Base-by-base conservation (phyloP, 2,329 filamentous ascomycete species). In the Aureobasidium namibiae region DNA sequence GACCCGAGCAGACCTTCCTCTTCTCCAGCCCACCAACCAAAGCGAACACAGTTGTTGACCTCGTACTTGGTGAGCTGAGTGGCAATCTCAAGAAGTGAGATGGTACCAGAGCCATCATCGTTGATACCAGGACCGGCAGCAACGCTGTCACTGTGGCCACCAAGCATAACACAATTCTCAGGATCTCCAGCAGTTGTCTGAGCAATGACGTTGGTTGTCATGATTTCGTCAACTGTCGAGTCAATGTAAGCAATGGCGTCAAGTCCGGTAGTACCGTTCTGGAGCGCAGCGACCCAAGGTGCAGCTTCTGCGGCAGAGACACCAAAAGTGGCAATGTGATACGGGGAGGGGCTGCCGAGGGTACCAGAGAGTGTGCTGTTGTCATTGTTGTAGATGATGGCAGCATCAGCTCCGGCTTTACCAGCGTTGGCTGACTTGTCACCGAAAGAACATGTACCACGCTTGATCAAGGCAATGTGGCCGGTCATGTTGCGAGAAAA, bases 361-460 rank as follows among this genome's bases (percentile, higher is more conserved):
- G 88, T 92, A 41, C 88, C 89, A 31, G 80, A 78, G 0, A 89
- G 71, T 6, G 74, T 70, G 1, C 83, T 87, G 1, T 79, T 73
- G 2, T 83, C 83, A 64, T 85, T 87, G 76, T 92, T 57, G 74
- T 89, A 92, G 52, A 94, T 78, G 14, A 94, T 74, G 0, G 85
- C 87, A 1, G 85, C 89, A 3, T 82, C 71, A 5, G 89, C 89
- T 21, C 88, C 87, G 1, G 87, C 87, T 50, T 76, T 78, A 42
- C 85, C 86, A 6, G 89, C 88, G 14, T 82, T 74, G 56, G 79
- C 79, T 1, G 86, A 86, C 75, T 94, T 94, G 61, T 78, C 73
- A 11, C 85, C 87, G 65, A 92, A 94, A 8, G 83, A 65, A 68
- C 89, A 94, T 1, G 73, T 77, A 56, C 89, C 89, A 59, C 89